Percentiles rank a stretch among this genome's conserved stretches.
Evolutionary conservation across 2,329 filamentous ascomycete genomes (phyloP).

Genomic region (Colletotrichum trifolii): DNA sequence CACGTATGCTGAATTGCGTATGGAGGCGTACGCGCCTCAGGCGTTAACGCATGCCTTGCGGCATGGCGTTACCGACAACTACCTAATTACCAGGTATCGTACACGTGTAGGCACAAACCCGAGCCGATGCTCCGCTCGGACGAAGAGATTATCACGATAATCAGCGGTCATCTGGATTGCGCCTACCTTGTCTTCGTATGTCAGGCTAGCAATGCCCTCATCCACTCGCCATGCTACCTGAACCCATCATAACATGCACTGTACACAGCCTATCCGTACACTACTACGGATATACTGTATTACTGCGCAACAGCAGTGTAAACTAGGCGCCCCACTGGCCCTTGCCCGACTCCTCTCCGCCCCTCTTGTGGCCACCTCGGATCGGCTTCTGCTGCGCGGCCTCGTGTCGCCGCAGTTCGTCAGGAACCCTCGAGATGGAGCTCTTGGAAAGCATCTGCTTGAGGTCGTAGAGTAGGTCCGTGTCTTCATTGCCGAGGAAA

Average conservation of each 20-base stretch:
- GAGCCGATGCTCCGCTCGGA: constrained; percentile 28
- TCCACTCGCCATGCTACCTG: constrained; percentile 29
- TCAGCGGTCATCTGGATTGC: constrained; percentile 25
- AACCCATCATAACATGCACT: constrained; percentile 14
- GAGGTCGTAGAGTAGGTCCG: constrained; percentile 91
- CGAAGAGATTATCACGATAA: constrained; percentile 35
- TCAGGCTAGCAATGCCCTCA: constrained; percentile 10
- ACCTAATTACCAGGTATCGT: too few relatives aligned
- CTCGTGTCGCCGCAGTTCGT: constrained; percentile 90
- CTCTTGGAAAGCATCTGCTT: constrained; percentile 97
- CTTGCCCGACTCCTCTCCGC: constrained; percentile 30
- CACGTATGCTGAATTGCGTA: too few relatives aligned
- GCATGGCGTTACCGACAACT: too few relatives aligned
- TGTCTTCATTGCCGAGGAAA: constrained; percentile 91
- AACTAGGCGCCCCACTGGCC: constrained; percentile 31
- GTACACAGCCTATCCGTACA: too few relatives aligned
- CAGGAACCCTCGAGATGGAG: constrained; percentile 86
- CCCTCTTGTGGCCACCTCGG: constrained; percentile 38
- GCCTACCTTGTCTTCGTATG: constrained; percentile 11
- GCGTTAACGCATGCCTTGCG: too few relatives aligned
- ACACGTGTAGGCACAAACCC: constrained; percentile 6
- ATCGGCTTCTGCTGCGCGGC: constrained; percentile 85
- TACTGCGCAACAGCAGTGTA: not conserved
- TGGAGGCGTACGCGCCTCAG: too few relatives aligned
- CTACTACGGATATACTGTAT: too few relatives aligned